Percentiles rank a stretch among this genome's conserved stretches.
Conservation (phyloP, 1,284 basidiomycete species). For the Cryptococcus depauperatus region DNA sequence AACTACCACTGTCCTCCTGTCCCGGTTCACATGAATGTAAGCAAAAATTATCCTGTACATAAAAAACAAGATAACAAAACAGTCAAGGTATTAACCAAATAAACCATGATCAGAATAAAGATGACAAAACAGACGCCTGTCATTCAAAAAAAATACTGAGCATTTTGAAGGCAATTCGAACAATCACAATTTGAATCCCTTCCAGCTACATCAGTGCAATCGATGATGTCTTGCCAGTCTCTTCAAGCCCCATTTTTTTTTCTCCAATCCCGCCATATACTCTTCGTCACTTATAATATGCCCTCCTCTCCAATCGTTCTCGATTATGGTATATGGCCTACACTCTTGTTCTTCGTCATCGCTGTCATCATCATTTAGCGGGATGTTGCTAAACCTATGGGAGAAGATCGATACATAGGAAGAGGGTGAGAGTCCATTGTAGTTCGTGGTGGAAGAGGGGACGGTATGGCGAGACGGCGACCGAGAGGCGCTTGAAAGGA, state of each 20-base stretch:
- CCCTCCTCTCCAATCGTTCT: slow-evolving; percentile 33
- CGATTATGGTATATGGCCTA: slow-evolving; percentile 22
- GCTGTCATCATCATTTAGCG: slow-evolving; percentile 27
- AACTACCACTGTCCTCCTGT: too few relatives aligned
- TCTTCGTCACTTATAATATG: slow-evolving; percentile 13
- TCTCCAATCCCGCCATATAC: not conserved
- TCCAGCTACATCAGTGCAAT: slow-evolving; percentile 1
- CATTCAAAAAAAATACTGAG: too few relatives aligned
- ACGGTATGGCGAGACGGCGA: not conserved
- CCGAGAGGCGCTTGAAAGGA: slow-evolving; percentile 20
- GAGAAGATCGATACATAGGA: slow-evolving; percentile 29
- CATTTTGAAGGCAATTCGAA: too few relatives aligned
- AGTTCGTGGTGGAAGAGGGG: not conserved
- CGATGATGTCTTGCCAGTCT: slow-evolving; percentile 4
- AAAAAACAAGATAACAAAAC: too few relatives aligned
- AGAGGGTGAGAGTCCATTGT: slow-evolving; percentile 4
- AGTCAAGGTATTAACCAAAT: too few relatives aligned
- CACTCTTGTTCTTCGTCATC: slow-evolving; percentile 26
- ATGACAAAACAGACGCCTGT: too few relatives aligned
- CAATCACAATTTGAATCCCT: too few relatives aligned
- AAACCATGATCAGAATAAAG: too few relatives aligned
- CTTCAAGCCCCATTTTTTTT: slow-evolving; percentile 13
- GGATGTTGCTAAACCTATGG: slow-evolving; percentile 17
- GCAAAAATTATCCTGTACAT: too few relatives aligned
- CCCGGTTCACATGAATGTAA: too few relatives aligned